Percentiles rank a stretch among this genome's conserved stretches.
Conservation (phyloP, 441 rosid species). For the Eutrema salsugineum region DNA sequence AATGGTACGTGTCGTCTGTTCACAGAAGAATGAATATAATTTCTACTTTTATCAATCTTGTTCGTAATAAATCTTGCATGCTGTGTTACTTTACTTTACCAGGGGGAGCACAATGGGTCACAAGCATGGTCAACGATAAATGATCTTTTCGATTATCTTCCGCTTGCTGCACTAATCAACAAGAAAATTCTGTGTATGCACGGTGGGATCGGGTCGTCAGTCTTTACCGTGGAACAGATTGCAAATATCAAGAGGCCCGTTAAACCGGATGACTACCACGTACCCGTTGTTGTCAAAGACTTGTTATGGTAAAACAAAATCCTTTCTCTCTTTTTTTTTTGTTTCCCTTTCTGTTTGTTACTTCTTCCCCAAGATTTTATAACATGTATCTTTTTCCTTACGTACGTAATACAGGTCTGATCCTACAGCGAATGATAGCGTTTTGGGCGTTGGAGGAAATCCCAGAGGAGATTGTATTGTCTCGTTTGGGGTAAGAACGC, state of each 20-base stretch:
- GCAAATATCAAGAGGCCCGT: conserved; percentile 79
- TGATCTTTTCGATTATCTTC: conserved; percentile 77
- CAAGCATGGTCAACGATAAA: conserved; percentile 84
- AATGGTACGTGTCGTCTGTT: conserved; percentile 44
- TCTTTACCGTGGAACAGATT: conserved; percentile 67
- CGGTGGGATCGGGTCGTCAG: conserved; percentile 85
- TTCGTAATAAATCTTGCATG: no score
- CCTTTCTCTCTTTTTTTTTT: neutral
- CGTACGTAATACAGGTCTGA: conserved; percentile 63
- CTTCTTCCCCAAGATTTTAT: neutral
- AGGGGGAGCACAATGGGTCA: conserved; percentile 74
- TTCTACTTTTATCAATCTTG: neutral
- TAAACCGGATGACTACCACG: neutral
- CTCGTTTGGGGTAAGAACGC: conserved; percentile 76
- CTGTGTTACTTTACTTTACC: conserved; percentile 7
- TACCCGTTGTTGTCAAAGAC: conserved; percentile 68
- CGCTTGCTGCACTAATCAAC: conserved; percentile 87
- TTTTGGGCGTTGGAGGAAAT: conserved; percentile 73
- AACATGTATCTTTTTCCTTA: neutral
- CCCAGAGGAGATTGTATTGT: conserved; percentile 74
- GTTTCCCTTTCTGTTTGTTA: neutral
- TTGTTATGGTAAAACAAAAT: conserved; percentile 56
- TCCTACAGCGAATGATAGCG: conserved; percentile 78
- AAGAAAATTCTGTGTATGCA: conserved; percentile 90
- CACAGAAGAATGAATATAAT: neutral